Conservation (phyloP, 805 yeast genomes). For the Nakazawaea ishiwadae region DNA sequence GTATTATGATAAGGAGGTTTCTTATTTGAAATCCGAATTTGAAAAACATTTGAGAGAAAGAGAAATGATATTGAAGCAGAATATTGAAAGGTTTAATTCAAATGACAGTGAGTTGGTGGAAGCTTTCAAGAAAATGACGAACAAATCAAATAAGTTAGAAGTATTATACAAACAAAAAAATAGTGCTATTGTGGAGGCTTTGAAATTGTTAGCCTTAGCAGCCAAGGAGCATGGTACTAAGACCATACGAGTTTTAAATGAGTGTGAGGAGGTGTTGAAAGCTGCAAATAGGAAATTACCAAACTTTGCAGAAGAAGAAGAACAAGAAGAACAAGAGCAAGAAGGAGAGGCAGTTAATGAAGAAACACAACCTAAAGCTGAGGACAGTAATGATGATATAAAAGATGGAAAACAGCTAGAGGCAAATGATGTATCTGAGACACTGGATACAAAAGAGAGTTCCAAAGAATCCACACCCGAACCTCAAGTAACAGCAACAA, state of each 20-base stretch:
- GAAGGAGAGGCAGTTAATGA: too few species aligned
- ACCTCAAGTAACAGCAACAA: not conserved
- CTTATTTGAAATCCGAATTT: constrained; percentile 31
- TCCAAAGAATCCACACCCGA: not conserved
- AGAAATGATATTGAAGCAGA: constrained; percentile 28
- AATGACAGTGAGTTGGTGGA: constrained; percentile 47
- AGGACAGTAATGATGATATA: not conserved
- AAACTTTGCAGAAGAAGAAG: not conserved
- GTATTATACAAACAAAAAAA: constrained; percentile 43
- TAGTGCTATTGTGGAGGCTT: constrained; percentile 34
- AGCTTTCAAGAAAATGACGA: constrained; percentile 42
- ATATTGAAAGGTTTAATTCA: constrained; percentile 31
- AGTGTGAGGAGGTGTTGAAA: constrained; percentile 42
- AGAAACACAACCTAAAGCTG: not conserved
- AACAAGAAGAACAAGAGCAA: not conserved
- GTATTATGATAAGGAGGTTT: constrained; percentile 41
- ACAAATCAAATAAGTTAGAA: constrained; percentile 45
- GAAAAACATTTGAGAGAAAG: constrained; percentile 32
- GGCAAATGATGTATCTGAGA: not conserved
- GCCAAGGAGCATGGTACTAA: constrained; percentile 47
- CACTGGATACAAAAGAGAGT: too few species aligned
- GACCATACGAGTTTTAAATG: constrained; percentile 36
- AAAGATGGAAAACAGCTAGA: not conserved
- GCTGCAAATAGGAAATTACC: constrained; percentile 16
- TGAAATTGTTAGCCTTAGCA: constrained; percentile 38